phyloP scores from a whole-genome alignment of 495 filamentous ascomycete species.

The Talaromyces thailandensis region DNA sequence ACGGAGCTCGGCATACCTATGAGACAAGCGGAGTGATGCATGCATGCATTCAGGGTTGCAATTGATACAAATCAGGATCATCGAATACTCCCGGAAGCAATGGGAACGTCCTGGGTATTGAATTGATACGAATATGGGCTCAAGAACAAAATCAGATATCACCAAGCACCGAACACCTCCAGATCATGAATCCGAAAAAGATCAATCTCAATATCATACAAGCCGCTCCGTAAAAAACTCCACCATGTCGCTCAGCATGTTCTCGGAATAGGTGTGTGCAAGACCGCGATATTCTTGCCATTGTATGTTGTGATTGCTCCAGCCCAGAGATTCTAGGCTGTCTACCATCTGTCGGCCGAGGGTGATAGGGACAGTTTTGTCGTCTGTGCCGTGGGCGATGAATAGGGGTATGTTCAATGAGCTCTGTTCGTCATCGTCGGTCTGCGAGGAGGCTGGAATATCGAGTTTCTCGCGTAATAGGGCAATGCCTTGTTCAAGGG shows the following conservation, averaged over 20 bases:
- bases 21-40: neutral
- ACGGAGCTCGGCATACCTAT: neutral
- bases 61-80: neutral
- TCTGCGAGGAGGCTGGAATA: neutral
- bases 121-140: neutral
- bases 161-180: neutral
- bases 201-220: neutral
- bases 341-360: neutral
- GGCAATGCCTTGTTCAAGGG: neutral
- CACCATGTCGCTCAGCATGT: conserved; percentile 1
- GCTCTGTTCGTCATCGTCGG: neutral
- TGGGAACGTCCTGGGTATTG: neutral
- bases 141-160: neutral
- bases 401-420: neutral
- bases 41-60: neutral
- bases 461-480: neutral
- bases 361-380: neutral
- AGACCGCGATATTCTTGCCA: neutral
- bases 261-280: neutral
- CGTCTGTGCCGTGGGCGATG: neutral
- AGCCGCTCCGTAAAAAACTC: neutral
- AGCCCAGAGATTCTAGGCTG: neutral
- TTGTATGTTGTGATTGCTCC: neutral
- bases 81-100: neutral
- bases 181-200: neutral